Base-by-base conservation (phyloP, 805 yeast species). In the Candida taoyuanica region DNA sequence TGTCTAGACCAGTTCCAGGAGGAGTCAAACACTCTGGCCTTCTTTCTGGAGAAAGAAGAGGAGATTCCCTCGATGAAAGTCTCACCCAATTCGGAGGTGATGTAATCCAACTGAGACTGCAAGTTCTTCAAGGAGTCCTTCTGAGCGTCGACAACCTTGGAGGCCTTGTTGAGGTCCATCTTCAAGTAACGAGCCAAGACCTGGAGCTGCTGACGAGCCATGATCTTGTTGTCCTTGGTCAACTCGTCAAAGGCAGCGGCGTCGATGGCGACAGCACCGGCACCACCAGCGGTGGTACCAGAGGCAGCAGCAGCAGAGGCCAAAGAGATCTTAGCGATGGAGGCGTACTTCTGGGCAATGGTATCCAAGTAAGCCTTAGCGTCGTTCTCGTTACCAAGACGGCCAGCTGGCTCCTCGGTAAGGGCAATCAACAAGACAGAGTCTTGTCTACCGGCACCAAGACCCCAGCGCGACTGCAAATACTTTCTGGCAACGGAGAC, bases 1-100 rank as follows among this genome's bases (percentile, higher is more conserved):
- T 93, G 98, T 66, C 97, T 85, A 33, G 98, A 97, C 98, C 98
- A 93, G 67, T 94, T 94, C 98, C 98, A 93, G 67, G 89, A 88
- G 17, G 97, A 88, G 67, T 93, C 98, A 64, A 91, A 93, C 38
- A 83, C 80, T 71, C 98, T 85, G 20, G 97, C 95, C 71, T 93
- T 93, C 67, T 85, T 75, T 46, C 91, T 74, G 23, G 96, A 85
- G 69, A 93, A 93, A 5, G 82, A 78, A 29, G 98, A 96, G 50
- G 80, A 71, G 55, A 93, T 82, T 60, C 98, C 98, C 42, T 80
- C 75, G 34, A 96, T 89, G 63, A 89, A 93, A 58, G 81, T 81
- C 56, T 93, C 98, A 52, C 98, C 98, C 51, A 84, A 79, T 64
- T 84, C 94, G 44, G 60, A 57, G 33, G 61, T 64, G 42, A 70